Conservation (phyloP, 805 yeast species). For the Millerozyma acaciae region DNA sequence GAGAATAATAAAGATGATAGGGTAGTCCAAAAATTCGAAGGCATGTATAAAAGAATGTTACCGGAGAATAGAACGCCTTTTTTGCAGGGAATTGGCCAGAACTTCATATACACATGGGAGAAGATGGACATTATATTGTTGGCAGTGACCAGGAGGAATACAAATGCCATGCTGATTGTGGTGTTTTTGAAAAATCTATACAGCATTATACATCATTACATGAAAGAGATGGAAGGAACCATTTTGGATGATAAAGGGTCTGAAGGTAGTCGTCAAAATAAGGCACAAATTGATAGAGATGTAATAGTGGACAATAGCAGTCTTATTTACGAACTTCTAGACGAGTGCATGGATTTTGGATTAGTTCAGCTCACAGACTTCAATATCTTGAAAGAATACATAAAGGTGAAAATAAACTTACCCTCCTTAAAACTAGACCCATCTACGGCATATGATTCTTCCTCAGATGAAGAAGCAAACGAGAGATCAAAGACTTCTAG, state of each 20-base stretch:
- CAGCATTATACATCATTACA: conserved; percentile 25
- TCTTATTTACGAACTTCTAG: conserved; percentile 75
- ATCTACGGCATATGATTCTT: conserved; percentile 3
- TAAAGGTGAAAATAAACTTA: conserved; percentile 48
- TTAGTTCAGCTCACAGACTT: conserved; percentile 81
- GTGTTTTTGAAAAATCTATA: conserved; percentile 48
- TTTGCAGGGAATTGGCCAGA: conserved; percentile 44
- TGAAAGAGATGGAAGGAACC: conserved; percentile 9
- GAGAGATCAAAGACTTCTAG: conserved; percentile 7
- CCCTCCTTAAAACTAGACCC: conserved; percentile 13
- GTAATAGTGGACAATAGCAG: conserved; percentile 68
- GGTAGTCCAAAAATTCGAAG: conserved; percentile 24
- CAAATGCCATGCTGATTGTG: conserved; percentile 56
- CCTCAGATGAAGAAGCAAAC: conserved; percentile 7
- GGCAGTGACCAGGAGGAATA: conserved; percentile 42
- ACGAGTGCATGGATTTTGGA: conserved; percentile 88
- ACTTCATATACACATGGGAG: conserved; percentile 48
- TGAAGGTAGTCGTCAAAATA: neutral
- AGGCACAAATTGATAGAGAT: conserved; percentile 45
- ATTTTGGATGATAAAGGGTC: neutral
- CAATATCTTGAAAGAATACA: conserved; percentile 72
- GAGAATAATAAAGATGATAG: conserved; percentile 25
- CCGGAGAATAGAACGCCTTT: conserved; percentile 39
- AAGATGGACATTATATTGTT: conserved; percentile 43
- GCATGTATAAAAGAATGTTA: conserved; percentile 14